phyloP scores from a whole-genome alignment of 2,329 filamentous ascomycete species.

The Leptographium wingfieldii region DNA sequence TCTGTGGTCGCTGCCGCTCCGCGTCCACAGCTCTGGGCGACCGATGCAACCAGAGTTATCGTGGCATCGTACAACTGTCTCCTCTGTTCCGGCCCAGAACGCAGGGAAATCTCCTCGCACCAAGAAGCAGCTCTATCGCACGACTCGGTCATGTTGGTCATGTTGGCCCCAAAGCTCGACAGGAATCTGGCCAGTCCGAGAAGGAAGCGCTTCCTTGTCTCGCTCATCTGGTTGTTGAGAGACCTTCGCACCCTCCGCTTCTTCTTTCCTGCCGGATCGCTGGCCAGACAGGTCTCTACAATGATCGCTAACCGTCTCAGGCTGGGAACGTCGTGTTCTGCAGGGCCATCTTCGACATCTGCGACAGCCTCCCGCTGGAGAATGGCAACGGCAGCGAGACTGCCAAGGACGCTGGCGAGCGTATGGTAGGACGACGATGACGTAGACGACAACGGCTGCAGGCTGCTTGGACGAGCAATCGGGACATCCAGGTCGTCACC shows the following conservation, averaged over 20 bases:
- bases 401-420: conserved; percentile 28
- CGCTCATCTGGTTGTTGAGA: neutral
- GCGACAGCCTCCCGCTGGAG: conserved; percentile 13
- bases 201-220: neutral
- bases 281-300: neutral
- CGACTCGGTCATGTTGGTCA: neutral
- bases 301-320: neutral
- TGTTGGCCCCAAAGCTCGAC: neutral
- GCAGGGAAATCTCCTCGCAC: neutral
- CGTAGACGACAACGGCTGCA: neutral
- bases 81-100: neutral
- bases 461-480: neutral
- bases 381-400: conserved; percentile 25
- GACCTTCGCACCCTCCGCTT: neutral
- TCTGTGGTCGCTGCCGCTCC: conserved; percentile 13
- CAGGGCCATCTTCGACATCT: neutral
- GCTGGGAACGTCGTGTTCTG: neutral
- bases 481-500: neutral
- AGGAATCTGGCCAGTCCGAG: neutral
- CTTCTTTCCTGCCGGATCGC: neutral
- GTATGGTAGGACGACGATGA: conserved; percentile 20
- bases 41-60: conserved; percentile 28
- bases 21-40: conserved; percentile 35
- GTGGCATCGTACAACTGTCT: conserved; percentile 20
- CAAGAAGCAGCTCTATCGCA: neutral